phyloP scores from a whole-genome alignment of 2,329 filamentous ascomycete species.

The Simplicillium sp. region DNA sequence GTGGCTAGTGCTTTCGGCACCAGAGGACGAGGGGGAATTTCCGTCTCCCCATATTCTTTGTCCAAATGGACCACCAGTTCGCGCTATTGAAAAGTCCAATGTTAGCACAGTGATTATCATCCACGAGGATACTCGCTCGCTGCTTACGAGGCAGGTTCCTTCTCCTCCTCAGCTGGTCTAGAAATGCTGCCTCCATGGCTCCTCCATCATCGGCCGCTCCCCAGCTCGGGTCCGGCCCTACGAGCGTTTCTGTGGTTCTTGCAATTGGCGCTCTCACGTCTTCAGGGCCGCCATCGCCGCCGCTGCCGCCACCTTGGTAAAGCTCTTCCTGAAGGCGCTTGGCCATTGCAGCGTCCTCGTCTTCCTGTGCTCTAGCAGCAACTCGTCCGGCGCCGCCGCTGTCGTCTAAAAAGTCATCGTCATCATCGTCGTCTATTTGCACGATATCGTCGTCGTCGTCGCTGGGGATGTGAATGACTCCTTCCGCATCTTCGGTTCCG shows the following conservation, averaged over 20 bases:
- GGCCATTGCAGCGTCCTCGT: slow-evolving; percentile 91
- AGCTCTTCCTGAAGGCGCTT: slow-evolving; percentile 85
- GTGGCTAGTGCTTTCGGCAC: slow-evolving; percentile 48
- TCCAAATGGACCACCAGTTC: slow-evolving; percentile 24
- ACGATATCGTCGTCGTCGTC: slow-evolving; percentile 55
- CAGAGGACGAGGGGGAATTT: slow-evolving; percentile 9
- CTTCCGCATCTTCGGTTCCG: slow-evolving; percentile 23
- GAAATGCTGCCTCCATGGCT: slow-evolving; percentile 49
- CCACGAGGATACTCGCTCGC: not conserved
- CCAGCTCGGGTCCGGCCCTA: slow-evolving; percentile 53
- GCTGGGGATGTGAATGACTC: slow-evolving; percentile 63
- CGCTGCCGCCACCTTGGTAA: slow-evolving; percentile 48
- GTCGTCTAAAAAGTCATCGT: slow-evolving; percentile 28
- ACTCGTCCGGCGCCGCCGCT: slow-evolving; percentile 29
- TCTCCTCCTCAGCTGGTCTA: slow-evolving; percentile 53
- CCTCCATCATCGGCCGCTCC: slow-evolving; percentile 42
- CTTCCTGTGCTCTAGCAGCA: slow-evolving; percentile 47
- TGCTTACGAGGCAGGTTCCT: slow-evolving; percentile 22
- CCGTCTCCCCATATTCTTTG: slow-evolving; percentile 28
- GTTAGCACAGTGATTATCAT: slow-evolving; percentile 1
- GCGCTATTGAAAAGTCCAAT: slow-evolving; percentile 7
- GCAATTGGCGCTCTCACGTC: slow-evolving; percentile 84
- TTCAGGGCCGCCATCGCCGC: slow-evolving; percentile 36
- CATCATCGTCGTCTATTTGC: slow-evolving; percentile 26
- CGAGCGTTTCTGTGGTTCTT: slow-evolving; percentile 81